A percentile compares a stretch with the other conserved stretches of the same genome.
Evolutionary conservation across 306 rosid genomes (phyloP).

Genomic region (Cucurbita moschata): DNA sequence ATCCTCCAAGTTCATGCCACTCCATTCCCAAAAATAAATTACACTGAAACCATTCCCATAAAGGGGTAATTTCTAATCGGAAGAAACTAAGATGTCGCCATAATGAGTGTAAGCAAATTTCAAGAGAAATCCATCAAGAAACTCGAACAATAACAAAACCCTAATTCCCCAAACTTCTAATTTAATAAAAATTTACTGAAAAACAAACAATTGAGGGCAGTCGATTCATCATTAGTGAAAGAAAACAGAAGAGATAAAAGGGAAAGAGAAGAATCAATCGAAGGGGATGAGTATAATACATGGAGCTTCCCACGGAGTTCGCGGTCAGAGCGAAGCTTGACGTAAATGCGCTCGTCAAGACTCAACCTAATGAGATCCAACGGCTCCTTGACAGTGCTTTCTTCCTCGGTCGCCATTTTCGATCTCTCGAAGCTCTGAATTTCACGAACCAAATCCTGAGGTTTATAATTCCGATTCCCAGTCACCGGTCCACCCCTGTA

Average conservation of each 20-base stretch:
- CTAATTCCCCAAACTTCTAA: neutral
- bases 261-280: neutral
- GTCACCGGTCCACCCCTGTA: neutral
- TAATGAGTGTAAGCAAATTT: neutral
- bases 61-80: neutral
- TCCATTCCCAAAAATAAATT: neutral
- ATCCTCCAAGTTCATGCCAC: neutral
- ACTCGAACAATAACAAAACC: neutral
- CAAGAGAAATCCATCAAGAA: neutral
- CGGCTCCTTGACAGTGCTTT: slow-evolving; percentile 97
- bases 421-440: neutral
- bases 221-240: neutral
- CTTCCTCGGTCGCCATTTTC: slow-evolving; percentile 79
- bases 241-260: neutral
- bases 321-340: slow-evolving; percentile 90
- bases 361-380: slow-evolving; percentile 95
- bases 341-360: slow-evolving; percentile 97
- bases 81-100: neutral
- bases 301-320: slow-evolving; percentile 99
- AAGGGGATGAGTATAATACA: slow-evolving; percentile 19
- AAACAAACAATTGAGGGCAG: neutral
- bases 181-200: neutral
- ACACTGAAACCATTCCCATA: neutral
- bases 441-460: neutral
- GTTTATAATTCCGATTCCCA: neutral